Conservation (phyloP, 1,139 yeast genomes). For the Blastobotrys indianensis region DNA sequence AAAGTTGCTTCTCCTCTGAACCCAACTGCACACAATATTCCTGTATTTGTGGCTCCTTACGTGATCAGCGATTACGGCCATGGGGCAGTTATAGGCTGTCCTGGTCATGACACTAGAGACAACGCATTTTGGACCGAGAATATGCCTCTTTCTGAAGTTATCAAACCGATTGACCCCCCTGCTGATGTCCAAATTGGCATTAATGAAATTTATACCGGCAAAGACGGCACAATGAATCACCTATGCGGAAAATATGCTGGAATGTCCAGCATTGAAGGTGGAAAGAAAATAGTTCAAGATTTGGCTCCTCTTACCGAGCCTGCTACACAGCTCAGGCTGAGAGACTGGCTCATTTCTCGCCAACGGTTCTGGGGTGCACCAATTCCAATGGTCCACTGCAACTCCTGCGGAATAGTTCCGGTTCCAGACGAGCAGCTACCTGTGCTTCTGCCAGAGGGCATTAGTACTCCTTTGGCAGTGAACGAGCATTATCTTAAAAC, state of each 20-base stretch:
- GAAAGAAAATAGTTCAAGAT: conserved; percentile 40
- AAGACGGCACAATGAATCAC: conserved; percentile 50
- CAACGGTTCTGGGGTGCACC: conserved; percentile 99
- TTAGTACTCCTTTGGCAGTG: conserved; percentile 69
- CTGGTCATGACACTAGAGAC: conserved; percentile 87
- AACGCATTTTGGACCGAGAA: conserved; percentile 69
- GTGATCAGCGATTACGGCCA: conserved; percentile 77
- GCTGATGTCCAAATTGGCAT: conserved; percentile 12
- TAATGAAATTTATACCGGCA: conserved; percentile 43
- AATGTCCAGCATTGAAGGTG: conserved; percentile 46
- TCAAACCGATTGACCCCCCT: conserved; percentile 42
- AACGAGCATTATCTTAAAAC: conserved; percentile 67
- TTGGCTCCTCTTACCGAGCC: conserved; percentile 44
- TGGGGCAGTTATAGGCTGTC: conserved; percentile 98
- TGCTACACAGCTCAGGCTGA: conserved; percentile 54
- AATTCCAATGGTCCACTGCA: conserved; percentile 87
- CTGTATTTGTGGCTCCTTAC: conserved; percentile 86
- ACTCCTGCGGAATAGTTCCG: conserved; percentile 77
- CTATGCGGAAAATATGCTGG: conserved; percentile 51
- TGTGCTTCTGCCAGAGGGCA: conserved; percentile 62
- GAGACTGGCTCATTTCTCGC: conserved; percentile 93
- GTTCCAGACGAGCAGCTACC: conserved; percentile 86
- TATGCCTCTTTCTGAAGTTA: conserved; percentile 41
- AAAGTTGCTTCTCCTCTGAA: conserved; percentile 55
- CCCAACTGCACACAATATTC: conserved; percentile 40